phyloP scores from a whole-genome alignment of 1,284 basidiomycete species.

The Leucoagaricus sp. region DNA sequence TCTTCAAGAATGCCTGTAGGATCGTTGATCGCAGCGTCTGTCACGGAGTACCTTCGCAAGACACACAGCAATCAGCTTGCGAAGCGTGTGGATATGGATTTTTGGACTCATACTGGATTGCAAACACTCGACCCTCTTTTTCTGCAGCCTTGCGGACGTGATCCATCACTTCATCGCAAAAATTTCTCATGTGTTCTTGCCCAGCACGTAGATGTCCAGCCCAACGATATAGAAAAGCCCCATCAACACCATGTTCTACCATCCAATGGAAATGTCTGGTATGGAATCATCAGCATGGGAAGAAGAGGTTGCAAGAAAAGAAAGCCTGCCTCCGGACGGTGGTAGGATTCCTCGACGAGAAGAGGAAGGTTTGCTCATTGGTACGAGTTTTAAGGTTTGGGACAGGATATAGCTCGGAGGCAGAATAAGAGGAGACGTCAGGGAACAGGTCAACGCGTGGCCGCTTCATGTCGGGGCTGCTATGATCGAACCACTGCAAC shows the following conservation, averaged over 20 bases:
- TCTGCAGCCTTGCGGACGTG: constrained; percentile 74
- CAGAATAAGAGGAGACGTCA: constrained; percentile 66
- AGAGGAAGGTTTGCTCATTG: constrained; percentile 65
- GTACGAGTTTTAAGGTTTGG: constrained; percentile 57
- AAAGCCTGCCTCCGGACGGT: constrained; percentile 58
- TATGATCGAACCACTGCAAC: constrained; percentile 77
- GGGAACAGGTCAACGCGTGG: constrained; percentile 77
- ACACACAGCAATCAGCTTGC: constrained; percentile 12
- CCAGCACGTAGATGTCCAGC: constrained; percentile 56
- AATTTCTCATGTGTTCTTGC: constrained; percentile 51
- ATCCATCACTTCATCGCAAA: constrained; percentile 73
- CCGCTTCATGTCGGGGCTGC: constrained; percentile 63
- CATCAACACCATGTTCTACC: constrained; percentile 75
- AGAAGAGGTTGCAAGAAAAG: constrained; percentile 13
- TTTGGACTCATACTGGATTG: constrained; percentile 69
- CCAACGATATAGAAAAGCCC: constrained; percentile 77
- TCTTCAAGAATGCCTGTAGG: constrained; percentile 57
- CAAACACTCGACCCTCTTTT: constrained; percentile 72
- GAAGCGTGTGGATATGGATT: constrained; percentile 6
- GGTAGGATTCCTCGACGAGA: constrained; percentile 72
- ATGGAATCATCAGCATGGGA: background rate
- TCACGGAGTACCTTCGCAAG: constrained; percentile 68
- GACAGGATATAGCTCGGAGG: constrained; percentile 66
- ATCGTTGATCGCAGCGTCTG: constrained; percentile 60
- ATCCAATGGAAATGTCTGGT: constrained; percentile 78